Conservation (phyloP, 306 rosid species). For the Parietaria judaica region DNA sequence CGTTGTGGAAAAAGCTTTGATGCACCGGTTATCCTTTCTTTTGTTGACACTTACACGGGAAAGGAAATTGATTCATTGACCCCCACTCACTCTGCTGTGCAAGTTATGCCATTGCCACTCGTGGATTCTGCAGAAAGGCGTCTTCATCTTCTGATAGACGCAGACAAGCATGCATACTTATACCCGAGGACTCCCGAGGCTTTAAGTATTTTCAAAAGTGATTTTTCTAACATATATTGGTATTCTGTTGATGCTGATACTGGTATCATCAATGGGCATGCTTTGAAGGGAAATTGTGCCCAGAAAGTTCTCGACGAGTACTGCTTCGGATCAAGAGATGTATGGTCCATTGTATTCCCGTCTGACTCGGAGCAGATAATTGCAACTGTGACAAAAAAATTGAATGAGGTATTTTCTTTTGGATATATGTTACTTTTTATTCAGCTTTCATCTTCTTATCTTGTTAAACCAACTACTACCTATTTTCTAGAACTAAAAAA, state of each 20-base stretch:
- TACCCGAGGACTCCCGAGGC: slow-evolving; percentile 89
- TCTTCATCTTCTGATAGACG: slow-evolving; percentile 73
- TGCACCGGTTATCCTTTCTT: slow-evolving; percentile 63
- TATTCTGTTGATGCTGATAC: slow-evolving; percentile 68
- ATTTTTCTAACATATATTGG: slow-evolving; percentile 86
- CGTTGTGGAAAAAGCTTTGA: slow-evolving; percentile 59
- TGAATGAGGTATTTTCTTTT: slow-evolving; percentile 51
- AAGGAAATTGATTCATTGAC: slow-evolving; percentile 49
- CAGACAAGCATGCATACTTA: slow-evolving; percentile 48
- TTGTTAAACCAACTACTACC: not conserved
- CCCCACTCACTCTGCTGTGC: slow-evolving; percentile 49
- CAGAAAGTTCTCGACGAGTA: slow-evolving; percentile 42
- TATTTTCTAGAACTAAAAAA: not conserved
- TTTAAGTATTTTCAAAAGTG: slow-evolving; percentile 49
- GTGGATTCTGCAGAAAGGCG: slow-evolving; percentile 88
- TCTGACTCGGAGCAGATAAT: slow-evolving; percentile 86
- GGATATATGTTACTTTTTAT: not conserved
- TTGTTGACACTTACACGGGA: slow-evolving; percentile 77
- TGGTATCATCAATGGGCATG: slow-evolving; percentile 82
- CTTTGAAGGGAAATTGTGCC: slow-evolving; percentile 56
- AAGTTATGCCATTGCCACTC: slow-evolving; percentile 76
- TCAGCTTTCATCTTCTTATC: not conserved
- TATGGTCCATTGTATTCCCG: slow-evolving; percentile 88
- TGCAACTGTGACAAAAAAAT: slow-evolving; percentile 61
- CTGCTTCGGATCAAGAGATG: slow-evolving; percentile 71